Percentiles rank a stretch among this genome's conserved stretches.
Conservation (phyloP, 257 asterid species). For the Leonotis leonurus region DNA sequence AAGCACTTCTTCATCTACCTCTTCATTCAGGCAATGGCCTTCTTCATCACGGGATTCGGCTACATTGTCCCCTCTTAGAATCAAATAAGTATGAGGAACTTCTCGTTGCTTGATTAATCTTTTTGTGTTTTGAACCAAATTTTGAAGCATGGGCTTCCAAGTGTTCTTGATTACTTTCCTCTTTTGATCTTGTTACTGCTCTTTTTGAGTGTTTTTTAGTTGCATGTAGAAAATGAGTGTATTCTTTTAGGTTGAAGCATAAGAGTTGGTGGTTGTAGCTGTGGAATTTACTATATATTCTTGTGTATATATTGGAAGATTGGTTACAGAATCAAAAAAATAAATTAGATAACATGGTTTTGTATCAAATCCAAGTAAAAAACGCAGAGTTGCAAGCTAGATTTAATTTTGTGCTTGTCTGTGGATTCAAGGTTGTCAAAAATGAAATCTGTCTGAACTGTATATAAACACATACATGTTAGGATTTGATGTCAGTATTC, state of each 20-base stretch:
- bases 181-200: slow-evolving; percentile 15
- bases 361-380: neutral
- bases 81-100: neutral
- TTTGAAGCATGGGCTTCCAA: neutral
- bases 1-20: slow-evolving; percentile 59
- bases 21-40: slow-evolving; percentile 57
- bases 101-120: slow-evolving; percentile 5
- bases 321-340: neutral
- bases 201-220: neutral
- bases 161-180: slow-evolving; percentile 8
- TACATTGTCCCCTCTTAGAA: slow-evolving; percentile 55
- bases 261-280: slow-evolving; percentile 41
- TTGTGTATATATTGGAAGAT: slow-evolving; percentile 26
- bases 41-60: slow-evolving; percentile 72
- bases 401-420: too few species aligned
- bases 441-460: slow-evolving; percentile 7
- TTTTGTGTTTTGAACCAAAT: neutral
- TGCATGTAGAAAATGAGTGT: slow-evolving; percentile 38
- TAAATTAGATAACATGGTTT: neutral
- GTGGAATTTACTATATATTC: slow-evolving; percentile 29
- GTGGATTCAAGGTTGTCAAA: neutral
- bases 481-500: too few species aligned
- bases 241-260: slow-evolving; percentile 46
- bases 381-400: too few species aligned
- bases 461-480: too few species aligned